These are phyloP conservation scores for Auricularia auricula-judae DNA, from an alignment of 768 basidiomycete genomes.

Conservation along the genomic window DNA sequence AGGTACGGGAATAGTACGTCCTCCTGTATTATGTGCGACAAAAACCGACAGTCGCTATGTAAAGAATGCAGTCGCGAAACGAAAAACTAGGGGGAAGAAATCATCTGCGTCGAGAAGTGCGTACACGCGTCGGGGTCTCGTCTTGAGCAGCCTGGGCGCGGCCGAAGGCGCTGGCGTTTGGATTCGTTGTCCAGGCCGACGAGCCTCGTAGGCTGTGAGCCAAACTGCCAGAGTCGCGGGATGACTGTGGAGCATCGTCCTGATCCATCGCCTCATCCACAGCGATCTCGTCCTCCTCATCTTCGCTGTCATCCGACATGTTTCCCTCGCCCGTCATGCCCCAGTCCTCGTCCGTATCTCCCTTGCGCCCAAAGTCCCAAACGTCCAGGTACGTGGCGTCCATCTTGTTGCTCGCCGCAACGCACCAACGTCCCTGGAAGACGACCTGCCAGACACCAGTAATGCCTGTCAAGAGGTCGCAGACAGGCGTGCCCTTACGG, in stretches of 20 bases:
- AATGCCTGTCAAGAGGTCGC: slow-evolving; percentile 84
- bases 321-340: slow-evolving; percentile 63
- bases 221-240: not conserved
- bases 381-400: slow-evolving; percentile 75
- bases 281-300: slow-evolving; percentile 35
- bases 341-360: slow-evolving; percentile 57
- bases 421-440: slow-evolving; percentile 88
- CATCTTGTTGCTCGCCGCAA: slow-evolving; percentile 81
- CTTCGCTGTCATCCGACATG: slow-evolving; percentile 58
- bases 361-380: slow-evolving; percentile 76
- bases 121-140: not conserved
- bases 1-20: too few species aligned
- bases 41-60: too few species aligned
- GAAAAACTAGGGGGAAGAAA: not conserved
- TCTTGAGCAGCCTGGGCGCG: not conserved
- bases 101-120: not conserved
- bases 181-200: not conserved
- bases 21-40: too few species aligned
- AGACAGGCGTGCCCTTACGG: slow-evolving; percentile 70
- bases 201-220: not conserved
- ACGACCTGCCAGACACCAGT: slow-evolving; percentile 97
- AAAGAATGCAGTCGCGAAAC: too few species aligned
- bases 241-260: not conserved
- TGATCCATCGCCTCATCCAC: slow-evolving; percentile 25
- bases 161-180: not conserved